Conservation (phyloP, 139 green algal species). For the Haematococcus lacustris region DNA sequence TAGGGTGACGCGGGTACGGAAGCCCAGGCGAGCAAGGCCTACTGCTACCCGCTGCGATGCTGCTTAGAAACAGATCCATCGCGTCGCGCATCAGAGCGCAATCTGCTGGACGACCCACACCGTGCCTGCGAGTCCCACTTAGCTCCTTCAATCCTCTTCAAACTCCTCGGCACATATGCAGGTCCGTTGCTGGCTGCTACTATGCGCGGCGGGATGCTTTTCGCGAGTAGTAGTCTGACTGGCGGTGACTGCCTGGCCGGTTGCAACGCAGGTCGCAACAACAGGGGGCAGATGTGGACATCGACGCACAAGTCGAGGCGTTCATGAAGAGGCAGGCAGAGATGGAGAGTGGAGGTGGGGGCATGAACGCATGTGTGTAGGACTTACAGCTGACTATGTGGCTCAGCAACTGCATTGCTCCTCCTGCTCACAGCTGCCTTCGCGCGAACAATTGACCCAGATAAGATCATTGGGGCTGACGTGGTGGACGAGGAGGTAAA, state of each 20-base stretch:
- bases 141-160: too few species aligned
- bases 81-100: too few species aligned
- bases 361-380: neutral
- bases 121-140: too few species aligned
- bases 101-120: too few species aligned
- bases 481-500: slow-evolving; percentile 44
- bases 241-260: neutral
- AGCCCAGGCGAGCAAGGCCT: too few species aligned
- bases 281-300: slow-evolving; percentile 64
- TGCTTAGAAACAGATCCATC: too few species aligned
- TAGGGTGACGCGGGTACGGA: too few species aligned
- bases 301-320: slow-evolving; percentile 67
- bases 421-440: slow-evolving; percentile 41
- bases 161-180: too few species aligned
- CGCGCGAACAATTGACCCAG: slow-evolving; percentile 30
- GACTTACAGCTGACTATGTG: neutral
- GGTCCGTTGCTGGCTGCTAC: too few species aligned
- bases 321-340: slow-evolving; percentile 83
- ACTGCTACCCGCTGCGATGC: too few species aligned
- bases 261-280: slow-evolving; percentile 4
- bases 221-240: too few species aligned
- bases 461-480: slow-evolving; percentile 42
- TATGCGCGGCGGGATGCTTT: too few species aligned
- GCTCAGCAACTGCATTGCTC: neutral
- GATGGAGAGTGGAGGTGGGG: slow-evolving; percentile 64